These are phyloP conservation scores for Mrakia frigida DNA, from an alignment of 768 basidiomycete species.

Conservation along the genomic window DNA sequence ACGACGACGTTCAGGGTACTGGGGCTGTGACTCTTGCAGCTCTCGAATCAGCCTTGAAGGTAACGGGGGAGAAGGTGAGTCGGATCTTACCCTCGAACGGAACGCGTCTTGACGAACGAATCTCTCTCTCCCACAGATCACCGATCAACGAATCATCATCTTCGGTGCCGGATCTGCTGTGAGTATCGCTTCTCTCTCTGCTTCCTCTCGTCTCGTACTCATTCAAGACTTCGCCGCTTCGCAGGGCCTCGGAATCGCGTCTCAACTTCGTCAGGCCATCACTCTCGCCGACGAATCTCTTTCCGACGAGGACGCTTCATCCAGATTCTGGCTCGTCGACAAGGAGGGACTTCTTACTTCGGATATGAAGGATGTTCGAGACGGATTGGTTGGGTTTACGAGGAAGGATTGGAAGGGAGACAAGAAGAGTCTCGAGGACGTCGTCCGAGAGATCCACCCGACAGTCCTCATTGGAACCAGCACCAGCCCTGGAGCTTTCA, in stretches of 20 bases:
- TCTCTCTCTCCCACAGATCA: slow-evolving; percentile 45
- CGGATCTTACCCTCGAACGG: too few relatives aligned
- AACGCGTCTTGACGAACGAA: too few relatives aligned
- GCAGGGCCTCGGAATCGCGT: slow-evolving; percentile 62
- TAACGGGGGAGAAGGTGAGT: slow-evolving; percentile 49
- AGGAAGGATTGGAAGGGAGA: slow-evolving; percentile 35
- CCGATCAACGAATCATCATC: slow-evolving; percentile 68
- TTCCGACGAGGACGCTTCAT: slow-evolving; percentile 56
- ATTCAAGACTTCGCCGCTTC: too few relatives aligned
- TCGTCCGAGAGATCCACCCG: slow-evolving; percentile 65
- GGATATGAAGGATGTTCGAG: slow-evolving; percentile 39
- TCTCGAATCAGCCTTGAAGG: slow-evolving; percentile 41
- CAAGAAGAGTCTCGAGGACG: slow-evolving; percentile 59
- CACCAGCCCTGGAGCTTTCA: slow-evolving; percentile 70
- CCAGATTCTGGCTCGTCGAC: slow-evolving; percentile 57
- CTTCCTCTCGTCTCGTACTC: too few relatives aligned
- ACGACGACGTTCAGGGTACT: slow-evolving; percentile 65
- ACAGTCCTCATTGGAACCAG: slow-evolving; percentile 81
- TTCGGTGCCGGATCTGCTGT: slow-evolving; percentile 58
- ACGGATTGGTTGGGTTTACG: slow-evolving; percentile 55
- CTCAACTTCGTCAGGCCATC: slow-evolving; percentile 71
- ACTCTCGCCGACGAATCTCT: slow-evolving; percentile 49
- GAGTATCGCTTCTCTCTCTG: too few relatives aligned
- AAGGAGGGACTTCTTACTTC: slow-evolving; percentile 36
- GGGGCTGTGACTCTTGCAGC: slow-evolving; percentile 45